Conservation (phyloP, 2,329 filamentous ascomycete species). For the Pyrenochaeta sp. region DNA sequence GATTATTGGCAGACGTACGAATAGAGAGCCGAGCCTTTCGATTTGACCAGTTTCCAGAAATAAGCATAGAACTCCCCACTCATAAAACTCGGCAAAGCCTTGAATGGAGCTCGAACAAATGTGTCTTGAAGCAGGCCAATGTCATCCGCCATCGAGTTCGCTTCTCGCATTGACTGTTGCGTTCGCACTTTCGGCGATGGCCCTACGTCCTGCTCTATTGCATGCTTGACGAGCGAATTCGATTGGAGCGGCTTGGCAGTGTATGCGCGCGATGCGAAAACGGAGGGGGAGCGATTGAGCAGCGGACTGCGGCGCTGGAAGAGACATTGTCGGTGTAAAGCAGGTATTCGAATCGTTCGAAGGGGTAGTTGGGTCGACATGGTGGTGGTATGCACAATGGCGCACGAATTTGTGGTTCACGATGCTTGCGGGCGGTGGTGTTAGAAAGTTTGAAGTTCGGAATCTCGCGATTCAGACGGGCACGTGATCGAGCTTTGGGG, state of each 20-base stretch:
- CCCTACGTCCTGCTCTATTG: slow-evolving; percentile 4
- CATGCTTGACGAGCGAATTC: slow-evolving; percentile 14
- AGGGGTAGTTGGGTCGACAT: slow-evolving; percentile 39
- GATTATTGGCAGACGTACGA: slow-evolving; percentile 16
- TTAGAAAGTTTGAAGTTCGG: slow-evolving; percentile 22
- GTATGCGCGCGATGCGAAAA: slow-evolving; percentile 29
- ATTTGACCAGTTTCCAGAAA: slow-evolving; percentile 28
- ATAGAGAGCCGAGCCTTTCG: slow-evolving; percentile 21
- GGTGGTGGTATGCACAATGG: slow-evolving; percentile 12
- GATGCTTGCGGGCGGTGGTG: slow-evolving; percentile 4
- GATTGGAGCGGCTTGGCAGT: slow-evolving; percentile 15
- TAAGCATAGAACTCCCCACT: slow-evolving; percentile 19
- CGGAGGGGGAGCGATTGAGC: slow-evolving; percentile 19
- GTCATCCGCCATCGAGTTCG: slow-evolving; percentile 22
- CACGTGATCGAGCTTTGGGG: slow-evolving; percentile 12
- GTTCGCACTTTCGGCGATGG: slow-evolving; percentile 18
- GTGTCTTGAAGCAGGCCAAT: slow-evolving; percentile 34
- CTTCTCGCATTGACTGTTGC: slow-evolving; percentile 7
- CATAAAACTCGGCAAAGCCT: slow-evolving; percentile 11
- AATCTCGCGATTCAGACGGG: slow-evolving; percentile 16
- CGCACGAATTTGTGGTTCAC: slow-evolving; percentile 9
- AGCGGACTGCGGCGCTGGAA: slow-evolving; percentile 20
- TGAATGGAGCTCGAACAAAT: slow-evolving; percentile 23
- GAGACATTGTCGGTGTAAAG: slow-evolving; percentile 37
- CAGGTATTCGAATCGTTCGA: slow-evolving; percentile 28